Conservation (phyloP, 176 grass and related monocot genomes). For the Chrysopogon serrulatus region DNA sequence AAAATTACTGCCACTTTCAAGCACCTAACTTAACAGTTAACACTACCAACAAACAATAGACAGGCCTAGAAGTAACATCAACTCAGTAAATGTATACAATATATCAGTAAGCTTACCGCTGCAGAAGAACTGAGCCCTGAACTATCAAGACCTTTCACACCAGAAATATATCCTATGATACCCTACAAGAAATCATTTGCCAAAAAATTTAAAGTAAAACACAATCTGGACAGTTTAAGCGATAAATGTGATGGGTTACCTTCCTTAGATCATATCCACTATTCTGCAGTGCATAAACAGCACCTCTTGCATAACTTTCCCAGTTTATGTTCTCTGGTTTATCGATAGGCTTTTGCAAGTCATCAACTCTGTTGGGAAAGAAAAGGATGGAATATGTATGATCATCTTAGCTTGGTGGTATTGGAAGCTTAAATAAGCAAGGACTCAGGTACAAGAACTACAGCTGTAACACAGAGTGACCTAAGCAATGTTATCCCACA, state of each 20-base stretch:
- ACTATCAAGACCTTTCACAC: conserved; percentile 83
- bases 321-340: conserved; percentile 68
- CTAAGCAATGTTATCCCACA: not conserved
- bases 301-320: conserved; percentile 83
- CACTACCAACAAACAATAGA: not conserved
- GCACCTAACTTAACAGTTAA: not conserved
- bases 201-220: not conserved
- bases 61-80: not conserved
- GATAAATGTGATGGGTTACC: conserved; percentile 34
- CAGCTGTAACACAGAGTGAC: not conserved
- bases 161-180: conserved; percentile 83
- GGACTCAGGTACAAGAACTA: not conserved
- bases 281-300: conserved; percentile 86
- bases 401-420: conserved; percentile 3
- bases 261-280: conserved; percentile 78
- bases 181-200: conserved; percentile 43
- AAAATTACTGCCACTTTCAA: not conserved
- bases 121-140: conserved; percentile 98
- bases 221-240: conserved; percentile 19
- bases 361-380: conserved; percentile 52
- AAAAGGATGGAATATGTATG: not conserved
- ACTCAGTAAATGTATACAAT: not conserved
- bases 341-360: conserved; percentile 63
- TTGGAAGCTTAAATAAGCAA: not conserved
- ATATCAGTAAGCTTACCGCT: conserved; percentile 57